These are phyloP conservation scores for Leishmania aethiopica DNA, from an alignment of 208 protist species.

Conservation along the genomic window DNA sequence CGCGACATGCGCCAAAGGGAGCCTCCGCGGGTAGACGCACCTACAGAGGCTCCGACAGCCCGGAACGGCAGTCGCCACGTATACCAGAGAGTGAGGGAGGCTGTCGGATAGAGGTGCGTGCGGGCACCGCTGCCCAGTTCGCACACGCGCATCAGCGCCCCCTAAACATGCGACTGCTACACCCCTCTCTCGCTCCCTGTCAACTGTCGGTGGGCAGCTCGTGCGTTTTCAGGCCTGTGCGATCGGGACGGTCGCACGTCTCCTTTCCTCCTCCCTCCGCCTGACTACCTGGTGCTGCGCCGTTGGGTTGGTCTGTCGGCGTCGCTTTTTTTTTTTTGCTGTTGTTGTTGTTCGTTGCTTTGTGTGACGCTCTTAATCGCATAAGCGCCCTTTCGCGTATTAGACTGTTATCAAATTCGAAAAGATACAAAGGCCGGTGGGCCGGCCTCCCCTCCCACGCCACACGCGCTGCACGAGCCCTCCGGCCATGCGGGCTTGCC, in stretches of 20 bases:
- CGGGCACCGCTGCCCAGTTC: neutral
- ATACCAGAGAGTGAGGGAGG: neutral
- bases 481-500: neutral
- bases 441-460: neutral
- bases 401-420: constrained; percentile 3
- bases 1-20: neutral
- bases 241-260: too few species aligned
- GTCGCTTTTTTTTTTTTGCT: neutral
- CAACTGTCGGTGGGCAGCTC: neutral
- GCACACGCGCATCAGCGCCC: neutral
- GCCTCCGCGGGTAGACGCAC: neutral
- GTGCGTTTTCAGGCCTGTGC: neutral
- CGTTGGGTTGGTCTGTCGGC: neutral
- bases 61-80: neutral
- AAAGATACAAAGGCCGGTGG: neutral
- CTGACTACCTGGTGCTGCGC: neutral
- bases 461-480: neutral
- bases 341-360: neutral
- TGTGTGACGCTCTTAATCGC: neutral
- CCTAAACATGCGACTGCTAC: neutral
- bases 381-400: neutral
- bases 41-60: neutral
- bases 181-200: neutral
- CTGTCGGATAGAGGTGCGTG: neutral
- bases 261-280: neutral